A percentile compares a stretch with the other conserved stretches of the same genome.
Evolutionary conservation across 768 basidiomycete species (phyloP).

Genomic region (Pleurotus tuber-regium): DNA sequence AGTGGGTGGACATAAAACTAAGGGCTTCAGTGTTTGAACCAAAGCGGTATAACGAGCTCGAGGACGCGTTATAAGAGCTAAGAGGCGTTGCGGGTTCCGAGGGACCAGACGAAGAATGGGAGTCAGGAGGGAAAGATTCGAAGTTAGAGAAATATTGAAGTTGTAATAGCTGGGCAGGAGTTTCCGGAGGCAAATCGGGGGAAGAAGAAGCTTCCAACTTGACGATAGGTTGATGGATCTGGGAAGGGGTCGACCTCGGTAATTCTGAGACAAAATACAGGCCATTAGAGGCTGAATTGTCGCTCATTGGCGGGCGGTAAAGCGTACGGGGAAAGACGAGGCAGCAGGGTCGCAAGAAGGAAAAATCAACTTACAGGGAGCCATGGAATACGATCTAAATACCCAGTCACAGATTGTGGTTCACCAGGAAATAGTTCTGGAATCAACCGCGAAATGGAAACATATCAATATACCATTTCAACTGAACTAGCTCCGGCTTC

Average conservation of each 20-base stretch:
- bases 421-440: slow-evolving; percentile 9
- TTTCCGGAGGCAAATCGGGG: slow-evolving; percentile 37
- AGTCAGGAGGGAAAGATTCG: slow-evolving; percentile 29
- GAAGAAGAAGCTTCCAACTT: slow-evolving; percentile 44
- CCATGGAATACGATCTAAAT: slow-evolving; percentile 8
- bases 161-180: slow-evolving; percentile 34
- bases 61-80: background rate
- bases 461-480: slow-evolving; percentile 11
- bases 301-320: slow-evolving; percentile 13
- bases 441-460: slow-evolving; percentile 11
- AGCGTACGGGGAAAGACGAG: slow-evolving; percentile 9
- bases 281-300: slow-evolving; percentile 16
- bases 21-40: background rate
- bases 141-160: slow-evolving; percentile 31
- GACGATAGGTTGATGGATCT: slow-evolving; percentile 26
- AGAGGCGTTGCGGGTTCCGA: slow-evolving; percentile 24
- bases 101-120: slow-evolving; percentile 31
- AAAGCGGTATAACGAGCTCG: background rate
- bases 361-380: slow-evolving; percentile 7
- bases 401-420: background rate
- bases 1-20: slow-evolving; percentile 8
- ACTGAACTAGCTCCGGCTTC: slow-evolving; percentile 9
- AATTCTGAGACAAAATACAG: slow-evolving; percentile 15
- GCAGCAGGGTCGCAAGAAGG: background rate
- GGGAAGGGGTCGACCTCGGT: slow-evolving; percentile 14